Conservation (phyloP, 208 protist species). For the Porcisia hertigi region DNA sequence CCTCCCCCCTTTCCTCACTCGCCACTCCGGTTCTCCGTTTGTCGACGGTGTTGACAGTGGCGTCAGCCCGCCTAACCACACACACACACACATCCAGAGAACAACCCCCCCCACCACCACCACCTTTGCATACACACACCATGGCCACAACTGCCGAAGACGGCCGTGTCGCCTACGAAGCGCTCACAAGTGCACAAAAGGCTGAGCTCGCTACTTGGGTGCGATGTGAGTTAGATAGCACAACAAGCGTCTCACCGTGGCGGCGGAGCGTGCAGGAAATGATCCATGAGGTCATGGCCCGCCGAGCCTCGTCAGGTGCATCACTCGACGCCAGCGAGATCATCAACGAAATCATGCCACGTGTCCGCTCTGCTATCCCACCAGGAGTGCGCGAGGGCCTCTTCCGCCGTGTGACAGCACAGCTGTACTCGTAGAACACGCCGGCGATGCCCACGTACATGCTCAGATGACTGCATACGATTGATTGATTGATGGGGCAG, state of each 20-base stretch:
- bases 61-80: background rate
- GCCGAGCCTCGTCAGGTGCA: conserved; percentile 45
- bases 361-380: conserved; percentile 47
- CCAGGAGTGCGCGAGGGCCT: conserved; percentile 58
- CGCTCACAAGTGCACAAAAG: conserved; percentile 65
- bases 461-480: background rate
- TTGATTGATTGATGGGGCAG: background rate
- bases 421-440: conserved; percentile 15
- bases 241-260: conserved; percentile 6
- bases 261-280: conserved; percentile 11
- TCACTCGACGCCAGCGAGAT: conserved; percentile 58
- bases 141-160: conserved; percentile 9
- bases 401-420: conserved; percentile 45
- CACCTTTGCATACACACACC: background rate
- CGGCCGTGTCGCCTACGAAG: conserved; percentile 55
- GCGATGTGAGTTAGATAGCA: background rate
- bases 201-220: conserved; percentile 47
- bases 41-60: background rate
- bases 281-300: conserved; percentile 35
- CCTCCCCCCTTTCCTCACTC: background rate
- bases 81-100: background rate
- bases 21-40: background rate
- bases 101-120: background rate
- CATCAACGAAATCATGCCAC: conserved; percentile 59
- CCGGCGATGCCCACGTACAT: background rate